Percentiles rank a stretch among this genome's conserved stretches.
These are phyloP conservation scores for Candida buenavistaensis DNA, from an alignment of 1,139 yeast species.

Conservation along the genomic window DNA sequence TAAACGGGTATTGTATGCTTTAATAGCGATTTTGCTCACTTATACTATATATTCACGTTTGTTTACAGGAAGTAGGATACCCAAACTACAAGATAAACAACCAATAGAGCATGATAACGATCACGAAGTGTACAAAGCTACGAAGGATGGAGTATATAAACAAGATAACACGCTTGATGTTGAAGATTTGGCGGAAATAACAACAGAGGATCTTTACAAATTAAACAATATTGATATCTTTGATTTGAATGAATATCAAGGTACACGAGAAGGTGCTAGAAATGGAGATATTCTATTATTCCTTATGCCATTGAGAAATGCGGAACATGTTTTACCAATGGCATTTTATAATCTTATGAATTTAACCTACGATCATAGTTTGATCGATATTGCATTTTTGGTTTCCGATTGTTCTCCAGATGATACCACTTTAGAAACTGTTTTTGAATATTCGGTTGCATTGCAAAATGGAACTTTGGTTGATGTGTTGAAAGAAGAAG, in stretches of 20 bases:
- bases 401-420: slow-evolving; percentile 81
- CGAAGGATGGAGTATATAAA: slow-evolving; percentile 36
- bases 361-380: slow-evolving; percentile 76
- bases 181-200: slow-evolving; percentile 4
- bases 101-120: slow-evolving; percentile 10
- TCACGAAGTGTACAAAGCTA: slow-evolving; percentile 34
- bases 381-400: slow-evolving; percentile 81
- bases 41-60: slow-evolving; percentile 13
- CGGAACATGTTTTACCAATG: slow-evolving; percentile 75
- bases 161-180: slow-evolving; percentile 5
- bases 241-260: slow-evolving; percentile 60
- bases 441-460: slow-evolving; percentile 64
- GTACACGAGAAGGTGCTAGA: slow-evolving; percentile 52
- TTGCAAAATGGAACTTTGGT: slow-evolving; percentile 71
- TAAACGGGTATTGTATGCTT: slow-evolving; percentile 11
- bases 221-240: slow-evolving; percentile 55
- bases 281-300: slow-evolving; percentile 67
- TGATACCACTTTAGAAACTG: slow-evolving; percentile 70
- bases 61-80: slow-evolving; percentile 1
- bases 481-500: slow-evolving; percentile 46
- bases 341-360: slow-evolving; percentile 86
- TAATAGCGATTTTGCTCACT: slow-evolving; percentile 11
- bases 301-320: slow-evolving; percentile 79
- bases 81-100: slow-evolving; percentile 1
- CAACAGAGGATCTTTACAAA: slow-evolving; percentile 22